phyloP scores from a whole-genome alignment of 331 rosid genomes.

The Cydonia oblonga region DNA sequence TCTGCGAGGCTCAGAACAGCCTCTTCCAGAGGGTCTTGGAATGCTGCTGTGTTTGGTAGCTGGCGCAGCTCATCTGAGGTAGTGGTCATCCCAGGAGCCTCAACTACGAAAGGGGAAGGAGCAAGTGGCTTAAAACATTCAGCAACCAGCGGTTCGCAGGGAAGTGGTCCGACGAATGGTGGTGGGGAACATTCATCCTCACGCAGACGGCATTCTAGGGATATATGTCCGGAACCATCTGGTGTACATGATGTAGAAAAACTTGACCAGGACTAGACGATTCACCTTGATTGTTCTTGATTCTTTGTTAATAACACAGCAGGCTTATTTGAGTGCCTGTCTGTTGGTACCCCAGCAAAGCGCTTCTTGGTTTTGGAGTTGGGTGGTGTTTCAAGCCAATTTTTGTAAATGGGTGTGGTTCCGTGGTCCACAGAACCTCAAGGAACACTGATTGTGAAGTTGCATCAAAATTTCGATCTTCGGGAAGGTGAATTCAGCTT shows the following conservation, averaged over 20 bases:
- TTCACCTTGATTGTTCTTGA: constrained; percentile 19
- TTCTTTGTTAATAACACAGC: constrained; percentile 46
- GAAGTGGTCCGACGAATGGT: constrained; percentile 44
- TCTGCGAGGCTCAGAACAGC: constrained; percentile 68
- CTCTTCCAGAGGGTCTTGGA: constrained; percentile 90
- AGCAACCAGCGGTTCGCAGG: constrained; percentile 64
- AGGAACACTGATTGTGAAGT: neutral
- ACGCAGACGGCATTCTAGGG: constrained; percentile 49
- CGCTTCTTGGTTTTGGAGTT: constrained; percentile 20
- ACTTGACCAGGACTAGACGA: constrained; percentile 30
- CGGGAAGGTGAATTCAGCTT: neutral
- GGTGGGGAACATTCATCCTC: constrained; percentile 60
- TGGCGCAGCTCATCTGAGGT: constrained; percentile 83
- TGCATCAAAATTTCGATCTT: neutral
- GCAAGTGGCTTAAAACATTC: constrained; percentile 59
- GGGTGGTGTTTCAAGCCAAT: constrained; percentile 11
- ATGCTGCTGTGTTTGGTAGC: constrained; percentile 82
- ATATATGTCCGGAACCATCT: constrained; percentile 76
- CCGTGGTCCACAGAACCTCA: constrained; percentile 10
- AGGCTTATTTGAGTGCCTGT: constrained; percentile 33
- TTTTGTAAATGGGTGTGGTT: constrained; percentile 24
- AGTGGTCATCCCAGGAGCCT: constrained; percentile 40
- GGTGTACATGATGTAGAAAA: constrained; percentile 52
- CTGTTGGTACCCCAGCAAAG: constrained; percentile 12
- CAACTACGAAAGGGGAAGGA: constrained; percentile 45